These are phyloP conservation scores for Hanseniaspora pseudoguilliermondii DNA, from an alignment of 805 yeast species.

Conservation along the genomic window DNA sequence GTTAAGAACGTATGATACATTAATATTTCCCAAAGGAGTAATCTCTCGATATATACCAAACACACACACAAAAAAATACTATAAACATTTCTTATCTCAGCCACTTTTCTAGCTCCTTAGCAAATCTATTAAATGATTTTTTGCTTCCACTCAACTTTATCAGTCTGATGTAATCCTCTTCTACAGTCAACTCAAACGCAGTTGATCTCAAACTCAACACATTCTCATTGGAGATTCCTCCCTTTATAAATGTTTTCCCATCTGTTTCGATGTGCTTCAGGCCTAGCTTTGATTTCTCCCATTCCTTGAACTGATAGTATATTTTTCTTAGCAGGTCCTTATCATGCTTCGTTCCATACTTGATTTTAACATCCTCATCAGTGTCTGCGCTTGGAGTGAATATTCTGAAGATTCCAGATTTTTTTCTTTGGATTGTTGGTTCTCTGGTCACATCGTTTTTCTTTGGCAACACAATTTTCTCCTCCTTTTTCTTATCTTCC, in stretches of 20 bases:
- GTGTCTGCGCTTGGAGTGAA: conserved; percentile 1
- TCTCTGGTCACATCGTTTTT: conserved; percentile 14
- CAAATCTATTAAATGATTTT: conserved; percentile 47
- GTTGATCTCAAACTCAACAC: conserved; percentile 52
- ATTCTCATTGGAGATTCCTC: conserved; percentile 49
- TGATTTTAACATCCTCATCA: conserved; percentile 11
- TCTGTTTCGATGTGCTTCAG: conserved; percentile 41
- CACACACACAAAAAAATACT: background rate
- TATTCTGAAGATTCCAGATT: conserved; percentile 14
- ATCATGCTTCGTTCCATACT: conserved; percentile 15
- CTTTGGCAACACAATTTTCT: conserved; percentile 13
- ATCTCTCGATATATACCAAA: background rate
- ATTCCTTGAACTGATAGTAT: conserved; percentile 46
- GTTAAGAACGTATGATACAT: background rate
- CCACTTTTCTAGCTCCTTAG: conserved; percentile 51
- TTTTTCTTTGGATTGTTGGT: conserved; percentile 13
- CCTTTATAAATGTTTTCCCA: conserved; percentile 38
- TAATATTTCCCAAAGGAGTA: background rate
- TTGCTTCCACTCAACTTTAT: conserved; percentile 53
- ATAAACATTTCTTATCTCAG: conserved; percentile 44
- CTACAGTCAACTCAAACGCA: conserved; percentile 37
- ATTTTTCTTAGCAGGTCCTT: conserved; percentile 44
- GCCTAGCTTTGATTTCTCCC: conserved; percentile 51
- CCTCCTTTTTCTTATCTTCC: background rate
- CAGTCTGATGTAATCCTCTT: conserved; percentile 32